phyloP scores from a whole-genome alignment of 73 alveolate genomes.

The Tetrahymena malaccensis region DNA sequence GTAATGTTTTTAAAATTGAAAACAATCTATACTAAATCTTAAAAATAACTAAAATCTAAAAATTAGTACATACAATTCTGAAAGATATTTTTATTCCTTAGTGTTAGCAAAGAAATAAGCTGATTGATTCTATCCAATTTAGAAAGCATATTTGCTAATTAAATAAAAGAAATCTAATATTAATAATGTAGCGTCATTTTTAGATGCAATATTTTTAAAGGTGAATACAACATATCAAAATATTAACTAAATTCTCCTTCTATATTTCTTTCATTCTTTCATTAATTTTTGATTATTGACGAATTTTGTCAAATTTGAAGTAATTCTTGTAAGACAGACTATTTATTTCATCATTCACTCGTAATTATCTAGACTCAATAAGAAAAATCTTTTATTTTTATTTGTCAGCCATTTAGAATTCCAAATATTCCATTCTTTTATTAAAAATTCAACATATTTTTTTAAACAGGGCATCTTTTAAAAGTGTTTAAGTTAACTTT shows the following conservation, averaged over 20 bases:
- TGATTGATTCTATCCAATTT: not conserved
- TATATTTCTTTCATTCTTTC: not conserved
- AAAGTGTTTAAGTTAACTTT: not conserved
- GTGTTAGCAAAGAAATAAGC: not conserved
- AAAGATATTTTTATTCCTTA: not conserved
- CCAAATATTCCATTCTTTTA: too few relatives aligned
- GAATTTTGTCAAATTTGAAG: not conserved
- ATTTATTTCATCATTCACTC: not conserved
- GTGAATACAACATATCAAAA: not conserved
- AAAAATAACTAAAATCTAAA: not conserved
- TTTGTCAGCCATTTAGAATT: not conserved
- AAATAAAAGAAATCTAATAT: not conserved
- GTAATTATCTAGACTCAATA: not conserved
- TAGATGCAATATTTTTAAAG: not conserved
- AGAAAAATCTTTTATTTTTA: too few relatives aligned
- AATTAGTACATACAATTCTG: not conserved
- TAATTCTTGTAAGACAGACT: too few relatives aligned
- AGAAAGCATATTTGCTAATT: not conserved
- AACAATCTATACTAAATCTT: not conserved
- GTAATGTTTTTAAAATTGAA: not conserved
- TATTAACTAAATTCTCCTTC: not conserved
- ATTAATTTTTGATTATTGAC: not conserved
- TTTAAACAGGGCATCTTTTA: not conserved
- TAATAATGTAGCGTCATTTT: not conserved
- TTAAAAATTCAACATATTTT: too few relatives aligned